Conservation (phyloP, 768 basidiomycete species). For the Trametes cubensis region DNA sequence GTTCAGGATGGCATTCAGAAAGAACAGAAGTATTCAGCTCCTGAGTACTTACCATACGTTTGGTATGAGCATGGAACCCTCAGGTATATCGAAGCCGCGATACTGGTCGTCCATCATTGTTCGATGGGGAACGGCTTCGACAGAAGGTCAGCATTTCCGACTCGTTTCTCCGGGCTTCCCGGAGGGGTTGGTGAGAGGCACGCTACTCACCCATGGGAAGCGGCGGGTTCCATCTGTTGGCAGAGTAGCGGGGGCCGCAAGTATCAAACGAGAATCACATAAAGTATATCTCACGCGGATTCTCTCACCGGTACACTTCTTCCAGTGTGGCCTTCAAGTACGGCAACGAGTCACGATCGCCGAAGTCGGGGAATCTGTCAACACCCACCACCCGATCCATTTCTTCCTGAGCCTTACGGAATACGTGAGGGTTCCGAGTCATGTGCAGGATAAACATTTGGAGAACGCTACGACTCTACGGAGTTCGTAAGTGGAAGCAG, state of each 20-base stretch:
- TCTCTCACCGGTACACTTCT: slow-evolving; percentile 33
- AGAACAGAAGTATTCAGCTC: no score
- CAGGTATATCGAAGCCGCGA: slow-evolving; percentile 33
- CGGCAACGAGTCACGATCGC: slow-evolving; percentile 43
- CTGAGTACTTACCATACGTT: slow-evolving; percentile 25
- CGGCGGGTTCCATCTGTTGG: slow-evolving; percentile 10
- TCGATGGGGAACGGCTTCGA: slow-evolving; percentile 29
- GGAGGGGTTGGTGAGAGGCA: no score
- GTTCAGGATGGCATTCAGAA: no score
- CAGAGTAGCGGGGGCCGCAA: neutral
- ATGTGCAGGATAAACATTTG: slow-evolving; percentile 44
- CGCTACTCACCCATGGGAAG: slow-evolving; percentile 16
- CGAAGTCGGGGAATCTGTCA: slow-evolving; percentile 41
- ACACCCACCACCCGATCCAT: slow-evolving; percentile 43
- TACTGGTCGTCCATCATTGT: slow-evolving; percentile 31
- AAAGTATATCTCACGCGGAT: neutral
- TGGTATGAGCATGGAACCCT: slow-evolving; percentile 29
- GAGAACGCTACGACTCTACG: slow-evolving; percentile 42
- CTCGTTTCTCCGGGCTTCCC: no score
- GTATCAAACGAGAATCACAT: no score
- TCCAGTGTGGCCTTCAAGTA: slow-evolving; percentile 42
- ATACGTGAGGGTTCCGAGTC: slow-evolving; percentile 39
- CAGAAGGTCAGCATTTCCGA: neutral
- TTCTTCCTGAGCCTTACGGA: slow-evolving; percentile 43
- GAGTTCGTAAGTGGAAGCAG: neutral